Evolutionary conservation across 2,329 filamentous ascomycete species (phyloP).

Genomic region (Alternaria sp.): DNA sequence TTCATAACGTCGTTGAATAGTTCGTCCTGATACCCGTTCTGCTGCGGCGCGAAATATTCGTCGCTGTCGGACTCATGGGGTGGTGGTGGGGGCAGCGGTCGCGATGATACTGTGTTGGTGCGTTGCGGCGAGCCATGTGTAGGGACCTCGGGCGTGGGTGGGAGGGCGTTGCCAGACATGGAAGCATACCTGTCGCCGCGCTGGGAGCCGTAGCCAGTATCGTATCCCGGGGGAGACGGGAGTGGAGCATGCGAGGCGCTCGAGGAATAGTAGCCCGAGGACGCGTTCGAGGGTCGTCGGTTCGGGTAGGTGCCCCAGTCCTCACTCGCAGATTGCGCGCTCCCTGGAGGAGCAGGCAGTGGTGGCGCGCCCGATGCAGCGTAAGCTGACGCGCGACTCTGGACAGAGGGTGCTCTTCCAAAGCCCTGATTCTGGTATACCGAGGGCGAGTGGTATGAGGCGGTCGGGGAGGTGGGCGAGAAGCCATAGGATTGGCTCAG

Average conservation of each 20-base stretch:
- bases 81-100: slow-evolving; percentile 67
- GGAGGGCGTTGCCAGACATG: slow-evolving; percentile 48
- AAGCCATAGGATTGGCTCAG: slow-evolving; percentile 47
- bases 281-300: slow-evolving; percentile 36
- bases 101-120: slow-evolving; percentile 60
- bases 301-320: slow-evolving; percentile 46
- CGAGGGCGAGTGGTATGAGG: slow-evolving; percentile 39
- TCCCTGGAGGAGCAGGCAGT: slow-evolving; percentile 44
- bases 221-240: slow-evolving; percentile 43
- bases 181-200: slow-evolving; percentile 41
- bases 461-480: slow-evolving; percentile 43
- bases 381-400: slow-evolving; percentile 41
- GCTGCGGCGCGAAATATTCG: slow-evolving; percentile 47
- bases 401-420: slow-evolving; percentile 39
- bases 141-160: slow-evolving; percentile 59
- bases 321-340: slow-evolving; percentile 39
- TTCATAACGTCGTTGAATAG: slow-evolving; percentile 64
- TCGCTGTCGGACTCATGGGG: slow-evolving; percentile 59
- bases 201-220: slow-evolving; percentile 36
- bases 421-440: slow-evolving; percentile 43
- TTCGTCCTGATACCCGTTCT: slow-evolving; percentile 58
- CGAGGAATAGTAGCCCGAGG: slow-evolving; percentile 40
- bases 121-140: slow-evolving; percentile 57
- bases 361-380: slow-evolving; percentile 46
- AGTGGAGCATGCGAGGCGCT: slow-evolving; percentile 41